Percentiles rank a stretch among this genome's conserved stretches.
Conservation (phyloP, 768 basidiomycete genomes). For the Pisolithus microcarpus region DNA sequence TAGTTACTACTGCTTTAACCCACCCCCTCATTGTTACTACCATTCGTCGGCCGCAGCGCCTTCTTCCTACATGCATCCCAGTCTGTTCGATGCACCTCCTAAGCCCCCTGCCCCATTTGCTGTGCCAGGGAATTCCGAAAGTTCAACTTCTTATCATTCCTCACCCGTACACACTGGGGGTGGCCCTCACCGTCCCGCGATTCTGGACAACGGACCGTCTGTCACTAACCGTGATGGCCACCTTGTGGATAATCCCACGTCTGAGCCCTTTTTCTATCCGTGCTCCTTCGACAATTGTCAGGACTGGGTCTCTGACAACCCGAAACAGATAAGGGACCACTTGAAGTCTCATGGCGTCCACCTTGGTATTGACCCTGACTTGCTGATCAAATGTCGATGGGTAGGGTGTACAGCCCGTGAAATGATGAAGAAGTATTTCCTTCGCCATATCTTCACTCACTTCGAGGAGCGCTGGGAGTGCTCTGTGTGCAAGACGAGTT, state of each 20-base stretch:
- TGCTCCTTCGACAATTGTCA: conserved; percentile 14
- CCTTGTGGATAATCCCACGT: neutral
- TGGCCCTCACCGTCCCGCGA: neutral
- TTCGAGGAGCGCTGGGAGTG: conserved; percentile 14
- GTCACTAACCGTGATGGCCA: conserved; percentile 6
- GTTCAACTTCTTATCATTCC: neutral
- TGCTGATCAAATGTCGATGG: conserved; percentile 9
- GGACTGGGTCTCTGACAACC: conserved; percentile 14
- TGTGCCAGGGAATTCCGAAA: neutral
- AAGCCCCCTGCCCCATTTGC: neutral
- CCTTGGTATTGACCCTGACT: neutral
- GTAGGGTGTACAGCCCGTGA: conserved; percentile 2
- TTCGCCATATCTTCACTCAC: conserved; percentile 14
- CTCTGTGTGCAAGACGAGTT: conserved; percentile 9
- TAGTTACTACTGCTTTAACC: too few species aligned
- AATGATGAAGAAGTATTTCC: conserved; percentile 4
- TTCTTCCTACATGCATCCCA: too few species aligned
- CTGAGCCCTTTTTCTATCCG: conserved; percentile 7
- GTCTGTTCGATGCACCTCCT: too few species aligned
- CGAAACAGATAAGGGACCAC: conserved; percentile 10
- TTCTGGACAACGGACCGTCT: neutral
- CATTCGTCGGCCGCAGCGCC: too few species aligned
- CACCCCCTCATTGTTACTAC: too few species aligned
- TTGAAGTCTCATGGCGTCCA: conserved; percentile 8
- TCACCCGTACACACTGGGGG: neutral